Evolutionary conservation across 78 protist species (phyloP), one percentile per base, ranked within the genome.

Genomic region (Chrysochromulina parva): DNA sequence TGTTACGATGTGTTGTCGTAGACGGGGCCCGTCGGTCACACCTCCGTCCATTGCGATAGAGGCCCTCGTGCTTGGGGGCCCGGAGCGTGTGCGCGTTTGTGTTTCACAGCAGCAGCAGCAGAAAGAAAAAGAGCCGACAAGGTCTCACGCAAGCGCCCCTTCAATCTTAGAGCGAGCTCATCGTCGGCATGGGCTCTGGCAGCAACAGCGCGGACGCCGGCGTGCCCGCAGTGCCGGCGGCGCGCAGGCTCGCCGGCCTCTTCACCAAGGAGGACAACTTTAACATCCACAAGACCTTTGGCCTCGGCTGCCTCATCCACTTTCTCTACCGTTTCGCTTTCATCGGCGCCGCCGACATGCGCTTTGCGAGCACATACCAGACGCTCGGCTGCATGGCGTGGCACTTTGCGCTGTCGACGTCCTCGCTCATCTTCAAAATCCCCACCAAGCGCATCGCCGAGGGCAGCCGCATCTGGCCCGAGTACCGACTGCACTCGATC

Each of bases 401-500:
- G 26, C 88, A 81, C 67, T 28, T 5, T 7, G 53, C 17, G 13
- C 88, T 81, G 48, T 55, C 69, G 22, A 10, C 10, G 69, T 81
- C 88, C 69, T 81, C 88, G 67, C 88, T 81, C 69, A 53, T 28
- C 69, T 81, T 81, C 88, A 11, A 20, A 26, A 54, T 81, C 38
- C 88, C 88, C 22, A 20, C 7, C 28, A 54, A 53, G 67, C 88
- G 88, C 47, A 54, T 81, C 22, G 69, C n/a, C 22, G 88, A 54
- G 38, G 5, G 22, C 55, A 50, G 55, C 26, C 26, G 26, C 55
- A 81, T 81, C 67, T 81, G 88, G 88, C 24, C 60, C 10, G 88
- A 81, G 67, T 81, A 28, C 50, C 66, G 88, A 0, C 55, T 54
- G 19, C 88, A 81, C 88, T 28, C 26, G 55, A 81, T 81, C 88